Conservation (phyloP, 2,329 filamentous ascomycete genomes). For the Fusarium subtropicale region DNA sequence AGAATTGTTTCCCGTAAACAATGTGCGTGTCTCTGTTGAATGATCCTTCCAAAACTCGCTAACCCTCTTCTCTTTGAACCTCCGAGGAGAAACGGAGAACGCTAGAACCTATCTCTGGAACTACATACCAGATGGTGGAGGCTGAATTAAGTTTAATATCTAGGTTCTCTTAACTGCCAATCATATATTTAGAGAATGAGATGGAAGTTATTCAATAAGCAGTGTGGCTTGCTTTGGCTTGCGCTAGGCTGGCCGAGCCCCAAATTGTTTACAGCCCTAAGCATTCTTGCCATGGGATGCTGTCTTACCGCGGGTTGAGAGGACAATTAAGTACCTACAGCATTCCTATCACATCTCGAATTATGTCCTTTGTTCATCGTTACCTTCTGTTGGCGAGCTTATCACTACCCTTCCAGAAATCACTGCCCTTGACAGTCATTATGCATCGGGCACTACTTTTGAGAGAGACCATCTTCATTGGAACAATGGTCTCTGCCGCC, state of each 20-base stretch:
- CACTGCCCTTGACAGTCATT: accelerated
- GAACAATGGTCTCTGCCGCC: not conserved
- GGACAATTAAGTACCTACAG: not conserved
- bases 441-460: not conserved
- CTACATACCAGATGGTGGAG: not conserved
- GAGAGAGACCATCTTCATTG: not conserved
- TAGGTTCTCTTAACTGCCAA: not conserved
- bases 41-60: accelerated
- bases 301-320: not conserved
- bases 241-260: not conserved
- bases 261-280: not conserved
- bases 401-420: accelerated
- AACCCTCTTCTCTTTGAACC: too few species aligned
- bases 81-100: not conserved
- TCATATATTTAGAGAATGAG: not conserved
- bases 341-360: not conserved
- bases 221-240: not conserved
- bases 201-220: too few species aligned
- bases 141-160: not conserved
- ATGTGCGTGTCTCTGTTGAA: too few species aligned
- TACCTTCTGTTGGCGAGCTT: accelerated
- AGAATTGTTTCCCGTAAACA: not conserved
- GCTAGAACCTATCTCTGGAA: not conserved
- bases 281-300: not conserved
- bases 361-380: accelerated